Evolutionary conservation across 257 asterid genomes (phyloP).

Genomic region (Voacanga thouarsii): DNA sequence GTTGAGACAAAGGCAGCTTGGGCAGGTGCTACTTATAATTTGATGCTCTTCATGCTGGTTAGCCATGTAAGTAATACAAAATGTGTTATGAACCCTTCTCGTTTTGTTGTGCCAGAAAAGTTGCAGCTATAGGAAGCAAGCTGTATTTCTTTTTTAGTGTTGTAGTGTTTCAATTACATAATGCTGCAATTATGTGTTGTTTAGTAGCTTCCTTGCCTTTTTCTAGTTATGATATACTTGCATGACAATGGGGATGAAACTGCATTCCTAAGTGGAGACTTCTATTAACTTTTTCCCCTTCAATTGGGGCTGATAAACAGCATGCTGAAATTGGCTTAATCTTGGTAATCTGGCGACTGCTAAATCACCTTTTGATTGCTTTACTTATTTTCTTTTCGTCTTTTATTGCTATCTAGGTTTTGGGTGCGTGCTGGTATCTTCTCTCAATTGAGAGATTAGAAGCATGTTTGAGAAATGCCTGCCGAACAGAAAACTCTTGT

Average conservation of each 20-base stretch:
- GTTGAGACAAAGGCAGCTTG: constrained; percentile 95
- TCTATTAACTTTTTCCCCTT: neutral
- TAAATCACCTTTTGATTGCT: neutral
- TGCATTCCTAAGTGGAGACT: neutral
- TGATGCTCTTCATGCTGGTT: constrained; percentile 94
- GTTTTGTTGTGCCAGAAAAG: neutral
- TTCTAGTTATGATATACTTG: neutral
- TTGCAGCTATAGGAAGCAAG: neutral
- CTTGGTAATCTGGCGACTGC: neutral
- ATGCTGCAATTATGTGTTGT: too few species aligned
- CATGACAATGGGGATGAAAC: neutral
- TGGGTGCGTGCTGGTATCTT: constrained; percentile 96
- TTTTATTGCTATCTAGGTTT: constrained; percentile 37
- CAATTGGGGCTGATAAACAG: neutral
- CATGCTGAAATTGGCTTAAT: neutral
- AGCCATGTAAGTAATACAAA: constrained; percentile 72
- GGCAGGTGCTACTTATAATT: constrained; percentile 99
- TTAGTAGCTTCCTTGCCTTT: too few species aligned
- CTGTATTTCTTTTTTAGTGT: neutral
- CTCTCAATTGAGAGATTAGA: constrained; percentile 89
- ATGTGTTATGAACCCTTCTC: neutral
- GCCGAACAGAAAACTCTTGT: constrained; percentile 56
- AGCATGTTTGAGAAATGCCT: constrained; percentile 79
- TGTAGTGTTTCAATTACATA: too few species aligned
- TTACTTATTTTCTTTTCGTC: neutral